Evolutionary conservation across 768 basidiomycete species (phyloP).

Genomic region (Lactarius evosmus): DNA sequence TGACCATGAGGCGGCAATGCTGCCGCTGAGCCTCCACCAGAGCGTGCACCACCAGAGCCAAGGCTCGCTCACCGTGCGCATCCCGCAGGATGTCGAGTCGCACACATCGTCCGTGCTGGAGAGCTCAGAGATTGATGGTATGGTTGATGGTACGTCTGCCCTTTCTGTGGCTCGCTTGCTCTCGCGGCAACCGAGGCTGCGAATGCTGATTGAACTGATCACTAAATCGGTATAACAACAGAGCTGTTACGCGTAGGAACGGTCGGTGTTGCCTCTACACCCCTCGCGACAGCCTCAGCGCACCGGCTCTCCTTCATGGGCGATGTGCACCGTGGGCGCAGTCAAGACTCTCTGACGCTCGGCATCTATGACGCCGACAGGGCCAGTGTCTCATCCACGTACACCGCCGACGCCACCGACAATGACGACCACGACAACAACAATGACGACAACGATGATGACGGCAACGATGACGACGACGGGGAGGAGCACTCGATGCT

Average conservation of each 20-base stretch:
- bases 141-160: conserved; percentile 39
- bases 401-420: neutral
- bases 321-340: conserved; percentile 7
- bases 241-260: conserved; percentile 49
- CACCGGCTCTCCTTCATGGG: conserved; percentile 34
- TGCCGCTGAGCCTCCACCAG: conserved; percentile 34
- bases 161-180: no score
- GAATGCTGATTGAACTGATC: conserved; percentile 4
- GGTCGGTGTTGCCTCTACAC: conserved; percentile 51
- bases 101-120: conserved; percentile 37
- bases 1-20: conserved; percentile 20
- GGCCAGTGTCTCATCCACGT: neutral
- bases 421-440: neutral
- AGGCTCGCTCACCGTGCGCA: conserved; percentile 31
- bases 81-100: conserved; percentile 40
- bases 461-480: neutral
- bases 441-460: neutral
- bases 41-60: conserved; percentile 22
- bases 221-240: conserved; percentile 28
- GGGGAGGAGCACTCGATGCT: neutral
- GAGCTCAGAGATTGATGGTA: conserved; percentile 30
- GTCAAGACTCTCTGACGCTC: conserved; percentile 20
- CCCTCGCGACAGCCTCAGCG: conserved; percentile 41
- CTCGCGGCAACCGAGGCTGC: neutral
- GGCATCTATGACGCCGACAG: no score